Evolutionary conservation across 2,329 filamentous ascomycete genomes (phyloP), one percentile per base, ranked within the genome.

Genomic region (Colletotrichum sp.): DNA sequence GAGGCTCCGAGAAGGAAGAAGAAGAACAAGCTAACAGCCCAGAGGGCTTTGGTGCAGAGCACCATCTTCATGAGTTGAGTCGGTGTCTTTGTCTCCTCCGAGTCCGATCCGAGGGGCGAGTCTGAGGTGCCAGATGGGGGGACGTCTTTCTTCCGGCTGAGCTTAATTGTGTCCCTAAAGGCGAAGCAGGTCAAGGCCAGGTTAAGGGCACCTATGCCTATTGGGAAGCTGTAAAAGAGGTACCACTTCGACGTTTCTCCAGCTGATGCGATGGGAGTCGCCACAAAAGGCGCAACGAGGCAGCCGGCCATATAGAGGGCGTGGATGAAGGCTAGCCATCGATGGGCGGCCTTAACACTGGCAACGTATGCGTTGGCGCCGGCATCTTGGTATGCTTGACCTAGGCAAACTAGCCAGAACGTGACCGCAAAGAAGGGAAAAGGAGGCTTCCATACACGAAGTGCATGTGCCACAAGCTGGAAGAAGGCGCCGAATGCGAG

Each of bases 311-410:
- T 86, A 78, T 92, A 93, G 86, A 91, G 91, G 10, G 91, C 92
- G 77, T 93, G 92, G 18, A 93, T 92, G 70, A 93, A 90, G 0
- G 91, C 90, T 0, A 93, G 84, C 89, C 91, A 93, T 6, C 91
- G 84, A 79, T 93, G 91, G 0, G 91, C 88, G 0, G 82, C 83
- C 12, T 86, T 86, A 1, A 88, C 81, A 0, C 87, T 85, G 1
- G 89, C 86, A 1, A 93, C 91, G 73, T 91, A 93, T 0, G 91
- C 90, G 73, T 94, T 93, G 2, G 89, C 88, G 26, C 93, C 90
- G 0, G 92, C 89, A 77, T 94, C 92, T 75, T 93, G 91, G 72
- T 90, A 93, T 0, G 90, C 92, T 80, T 93, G 91, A 0, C 92
- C 92, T 0, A 92, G 79, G 12, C 88, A 89, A 1, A 89, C 88